Conservation (phyloP, 345 rosid genomes). For the Brassica carinata region DNA sequence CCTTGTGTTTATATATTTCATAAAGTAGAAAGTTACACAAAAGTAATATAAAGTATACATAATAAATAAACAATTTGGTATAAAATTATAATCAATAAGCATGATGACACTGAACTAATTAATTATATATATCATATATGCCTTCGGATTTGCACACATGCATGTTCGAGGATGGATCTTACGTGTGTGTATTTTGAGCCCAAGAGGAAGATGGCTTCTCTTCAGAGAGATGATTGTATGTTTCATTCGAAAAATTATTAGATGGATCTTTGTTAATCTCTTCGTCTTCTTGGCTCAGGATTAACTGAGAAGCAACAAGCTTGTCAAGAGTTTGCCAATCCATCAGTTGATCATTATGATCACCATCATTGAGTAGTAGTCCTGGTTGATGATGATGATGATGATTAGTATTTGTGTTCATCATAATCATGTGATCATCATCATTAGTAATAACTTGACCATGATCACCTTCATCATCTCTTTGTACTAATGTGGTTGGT, state of each 20-base stretch:
- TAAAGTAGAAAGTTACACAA: conserved; percentile 9
- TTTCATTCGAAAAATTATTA: conserved; percentile 34
- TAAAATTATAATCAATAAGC: not conserved
- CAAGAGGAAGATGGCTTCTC: conserved; percentile 39
- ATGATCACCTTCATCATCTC: conserved; percentile 26
- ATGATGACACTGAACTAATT: not conserved
- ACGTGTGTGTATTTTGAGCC: conserved; percentile 38
- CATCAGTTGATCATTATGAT: conserved; percentile 38
- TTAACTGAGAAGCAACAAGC: conserved; percentile 44
- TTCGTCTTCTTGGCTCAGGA: conserved; percentile 39
- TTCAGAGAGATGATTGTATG: conserved; percentile 34
- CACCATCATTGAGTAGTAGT: conserved; percentile 22
- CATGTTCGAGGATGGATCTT: conserved; percentile 5
- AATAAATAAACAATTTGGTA: conserved; percentile 19
- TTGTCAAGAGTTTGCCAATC: conserved; percentile 45
- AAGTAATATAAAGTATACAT: conserved; percentile 3
- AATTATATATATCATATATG: conserved; percentile 15
- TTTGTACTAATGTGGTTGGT: conserved; percentile 30
- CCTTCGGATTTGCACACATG: conserved; percentile 3
- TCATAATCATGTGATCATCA: conserved; percentile 37
- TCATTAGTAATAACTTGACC: conserved; percentile 22
- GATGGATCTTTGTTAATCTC: conserved; percentile 38
- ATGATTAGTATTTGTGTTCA: conserved; percentile 25
- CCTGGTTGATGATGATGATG: conserved; percentile 17
- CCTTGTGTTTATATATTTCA: not conserved